Conservation (phyloP, 208 protist genomes). For the Phytomonas serpens region DNA sequence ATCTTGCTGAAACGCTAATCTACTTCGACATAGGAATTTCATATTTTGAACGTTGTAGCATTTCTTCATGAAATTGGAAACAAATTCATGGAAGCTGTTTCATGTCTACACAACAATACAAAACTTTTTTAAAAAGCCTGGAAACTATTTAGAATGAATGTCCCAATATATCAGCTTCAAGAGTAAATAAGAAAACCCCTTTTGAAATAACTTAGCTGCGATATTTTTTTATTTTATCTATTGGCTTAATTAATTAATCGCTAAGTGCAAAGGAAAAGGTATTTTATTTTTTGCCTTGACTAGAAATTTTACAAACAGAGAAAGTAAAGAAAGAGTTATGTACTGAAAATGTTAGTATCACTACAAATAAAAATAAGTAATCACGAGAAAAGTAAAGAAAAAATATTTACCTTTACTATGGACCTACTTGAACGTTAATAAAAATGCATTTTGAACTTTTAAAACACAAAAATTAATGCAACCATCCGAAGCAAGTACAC, state of each 20-base stretch:
- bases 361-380: neutral
- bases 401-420: neutral
- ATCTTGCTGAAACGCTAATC: neutral
- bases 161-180: neutral
- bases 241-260: neutral
- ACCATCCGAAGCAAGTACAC: conserved; percentile 9
- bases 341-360: neutral
- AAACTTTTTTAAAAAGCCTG: neutral
- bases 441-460: neutral
- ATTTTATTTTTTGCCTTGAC: neutral
- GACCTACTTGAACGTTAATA: neutral
- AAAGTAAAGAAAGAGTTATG: neutral
- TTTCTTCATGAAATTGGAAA: neutral
- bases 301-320: neutral
- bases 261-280: neutral
- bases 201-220: neutral
- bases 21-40: neutral
- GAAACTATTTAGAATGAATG: neutral
- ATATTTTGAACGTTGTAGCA: neutral
- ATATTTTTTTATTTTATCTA: neutral
- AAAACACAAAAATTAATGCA: conserved; percentile 5
- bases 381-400: neutral
- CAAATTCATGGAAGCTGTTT: neutral
- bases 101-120: neutral
- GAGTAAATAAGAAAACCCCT: neutral